Evolutionary conservation across 129 eudicot species (phyloP).

Genomic region (Gnaphalium uliginosum): DNA sequence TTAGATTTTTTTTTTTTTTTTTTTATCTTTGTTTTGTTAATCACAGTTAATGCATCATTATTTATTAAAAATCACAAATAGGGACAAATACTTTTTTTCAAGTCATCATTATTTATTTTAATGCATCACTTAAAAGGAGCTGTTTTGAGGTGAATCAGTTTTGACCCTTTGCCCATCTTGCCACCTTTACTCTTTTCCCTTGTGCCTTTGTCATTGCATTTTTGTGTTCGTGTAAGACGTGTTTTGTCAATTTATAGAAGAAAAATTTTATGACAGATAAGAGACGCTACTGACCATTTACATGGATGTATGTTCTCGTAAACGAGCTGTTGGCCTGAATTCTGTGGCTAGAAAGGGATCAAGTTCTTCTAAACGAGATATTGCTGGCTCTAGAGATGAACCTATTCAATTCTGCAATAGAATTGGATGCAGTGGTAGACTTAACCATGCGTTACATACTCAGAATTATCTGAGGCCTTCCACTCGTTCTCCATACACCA

Average conservation of each 20-base stretch:
- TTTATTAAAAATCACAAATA: neutral
- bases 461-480: slow-evolving; percentile 35
- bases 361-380: slow-evolving; percentile 40
- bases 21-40: neutral
- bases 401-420: slow-evolving; percentile 70
- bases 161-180: neutral
- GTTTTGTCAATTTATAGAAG: neutral
- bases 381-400: slow-evolving; percentile 39
- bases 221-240: neutral
- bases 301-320: slow-evolving; percentile 59
- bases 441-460: slow-evolving; percentile 42
- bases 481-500: slow-evolving; percentile 37
- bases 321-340: slow-evolving; percentile 46
- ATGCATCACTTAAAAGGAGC: neutral
- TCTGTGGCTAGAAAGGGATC: slow-evolving; percentile 48
- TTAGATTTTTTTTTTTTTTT: neutral
- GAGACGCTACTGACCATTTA: neutral
- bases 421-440: slow-evolving; percentile 82
- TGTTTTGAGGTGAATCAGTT: neutral
- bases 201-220: neutral
- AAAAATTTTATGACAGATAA: slow-evolving; percentile 21
- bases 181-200: neutral
- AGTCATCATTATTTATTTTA: neutral
- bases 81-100: neutral
- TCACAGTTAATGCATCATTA: neutral